Evolutionary conservation across 2,329 filamentous ascomycete genomes (phyloP).

Genomic region (Lecanicillium sp.): DNA sequence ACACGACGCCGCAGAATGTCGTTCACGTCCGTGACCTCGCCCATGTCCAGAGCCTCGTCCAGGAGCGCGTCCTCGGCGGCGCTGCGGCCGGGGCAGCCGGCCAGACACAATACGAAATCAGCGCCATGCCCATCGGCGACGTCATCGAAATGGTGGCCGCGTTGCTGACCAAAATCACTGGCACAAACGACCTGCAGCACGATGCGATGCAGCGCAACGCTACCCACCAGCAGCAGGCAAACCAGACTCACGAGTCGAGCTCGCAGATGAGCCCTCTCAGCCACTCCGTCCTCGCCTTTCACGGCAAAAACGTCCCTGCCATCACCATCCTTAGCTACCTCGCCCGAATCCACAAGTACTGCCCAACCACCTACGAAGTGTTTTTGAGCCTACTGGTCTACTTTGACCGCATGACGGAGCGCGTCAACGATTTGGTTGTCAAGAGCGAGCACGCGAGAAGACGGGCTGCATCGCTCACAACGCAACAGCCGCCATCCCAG

Average conservation of each 20-base stretch:
- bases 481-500: constrained; percentile 7
- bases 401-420: constrained; percentile 97
- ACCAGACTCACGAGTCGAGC: constrained; percentile 39
- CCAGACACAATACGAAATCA: constrained; percentile 79
- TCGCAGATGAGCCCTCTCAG: constrained; percentile 53
- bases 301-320: constrained; percentile 94
- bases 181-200: constrained; percentile 91
- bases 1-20: constrained; percentile 34
- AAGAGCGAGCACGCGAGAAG: constrained; percentile 52
- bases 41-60: constrained; percentile 84
- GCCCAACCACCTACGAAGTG: constrained; percentile 95
- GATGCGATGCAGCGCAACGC: constrained; percentile 74
- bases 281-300: constrained; percentile 79
- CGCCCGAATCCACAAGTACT: constrained; percentile 96
- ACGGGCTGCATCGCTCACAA: constrained; percentile 17
- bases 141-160: constrained; percentile 99
- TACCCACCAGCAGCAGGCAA: constrained; percentile 49
- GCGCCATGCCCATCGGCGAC: constrained; percentile 91
- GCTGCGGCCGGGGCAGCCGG: constrained; percentile 9
- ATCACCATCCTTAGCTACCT: constrained; percentile 97
- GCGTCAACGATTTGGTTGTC: constrained; percentile 76
- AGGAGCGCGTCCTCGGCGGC: constrained; percentile 62
- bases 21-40: constrained; percentile 83
- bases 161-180: constrained; percentile 91
- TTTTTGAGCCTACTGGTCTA: constrained; percentile 93